A percentile compares a stretch with the other conserved stretches of the same genome.
Conservation (phyloP, 768 basidiomycete species). For the Royoungia palumana region DNA sequence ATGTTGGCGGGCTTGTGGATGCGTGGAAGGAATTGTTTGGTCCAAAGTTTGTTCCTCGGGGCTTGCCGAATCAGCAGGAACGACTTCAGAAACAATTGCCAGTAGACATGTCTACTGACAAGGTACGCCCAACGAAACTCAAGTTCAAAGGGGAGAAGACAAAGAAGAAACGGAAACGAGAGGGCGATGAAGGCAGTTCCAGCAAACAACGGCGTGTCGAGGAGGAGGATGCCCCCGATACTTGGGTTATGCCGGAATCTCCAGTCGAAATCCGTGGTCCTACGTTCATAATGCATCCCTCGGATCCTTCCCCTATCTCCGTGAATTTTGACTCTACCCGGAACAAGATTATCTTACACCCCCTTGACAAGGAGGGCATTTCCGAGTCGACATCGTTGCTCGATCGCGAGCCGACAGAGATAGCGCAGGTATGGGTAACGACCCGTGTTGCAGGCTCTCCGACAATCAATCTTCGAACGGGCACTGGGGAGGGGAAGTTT, state of each 20-base stretch:
- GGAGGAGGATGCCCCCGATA: conserved; percentile 66
- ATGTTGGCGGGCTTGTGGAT: conserved; percentile 35
- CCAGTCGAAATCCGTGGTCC: conserved; percentile 78
- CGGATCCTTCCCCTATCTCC: conserved; percentile 72
- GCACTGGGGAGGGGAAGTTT: conserved; percentile 87
- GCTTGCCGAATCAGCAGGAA: conserved; percentile 18
- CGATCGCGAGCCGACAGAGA: conserved; percentile 72
- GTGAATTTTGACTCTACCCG: conserved; percentile 78
- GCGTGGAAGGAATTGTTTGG: conserved; percentile 32
- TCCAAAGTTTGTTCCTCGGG: conserved; percentile 32
- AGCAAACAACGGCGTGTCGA: conserved; percentile 47
- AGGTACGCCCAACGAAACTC: conserved; percentile 69
- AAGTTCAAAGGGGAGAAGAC: conserved; percentile 88
- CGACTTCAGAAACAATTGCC: too few relatives aligned
- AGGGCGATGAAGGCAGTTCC: conserved; percentile 43
- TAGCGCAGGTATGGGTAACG: conserved; percentile 88
- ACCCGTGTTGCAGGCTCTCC: conserved; percentile 82
- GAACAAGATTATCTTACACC: conserved; percentile 62
- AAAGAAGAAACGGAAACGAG: conserved; percentile 77
- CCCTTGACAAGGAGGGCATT: conserved; percentile 59
- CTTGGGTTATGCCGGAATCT: conserved; percentile 75
- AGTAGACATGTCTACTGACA: conserved; percentile 35
- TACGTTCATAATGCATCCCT: conserved; percentile 82
- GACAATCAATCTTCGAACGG: conserved; percentile 83
- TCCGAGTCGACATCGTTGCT: conserved; percentile 46